phyloP scores from a whole-genome alignment of 495 filamentous ascomycete genomes.

The Lophiotrema nucula region DNA sequence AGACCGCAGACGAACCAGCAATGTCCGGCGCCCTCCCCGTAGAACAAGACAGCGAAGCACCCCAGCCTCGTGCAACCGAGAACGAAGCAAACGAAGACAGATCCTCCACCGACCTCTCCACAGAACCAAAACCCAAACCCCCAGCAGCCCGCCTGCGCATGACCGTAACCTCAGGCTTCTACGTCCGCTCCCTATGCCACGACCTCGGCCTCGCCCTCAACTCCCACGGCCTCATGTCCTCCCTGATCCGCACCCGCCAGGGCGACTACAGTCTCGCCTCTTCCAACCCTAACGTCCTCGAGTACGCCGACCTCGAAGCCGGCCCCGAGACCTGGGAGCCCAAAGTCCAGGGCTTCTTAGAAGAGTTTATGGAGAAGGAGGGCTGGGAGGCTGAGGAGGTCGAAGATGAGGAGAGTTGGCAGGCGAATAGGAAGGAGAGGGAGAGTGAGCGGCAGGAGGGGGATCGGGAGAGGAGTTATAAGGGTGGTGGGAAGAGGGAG shows the following conservation, averaged over 20 bases:
- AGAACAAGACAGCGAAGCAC: not conserved
- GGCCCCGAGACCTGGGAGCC: slow-evolving; percentile 83
- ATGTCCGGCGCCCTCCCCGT: slow-evolving; percentile 33
- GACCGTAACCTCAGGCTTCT: slow-evolving; percentile 95
- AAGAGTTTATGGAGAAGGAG: slow-evolving; percentile 54
- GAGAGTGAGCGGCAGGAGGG: slow-evolving; percentile 10
- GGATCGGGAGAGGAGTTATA: slow-evolving; percentile 12
- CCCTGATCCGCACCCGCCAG: slow-evolving; percentile 77
- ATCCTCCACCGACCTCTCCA: slow-evolving; percentile 14
- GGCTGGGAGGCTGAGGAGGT: slow-evolving; percentile 25
- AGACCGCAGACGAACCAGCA: slow-evolving; percentile 15
- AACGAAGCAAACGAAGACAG: not conserved
- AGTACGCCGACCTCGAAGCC: slow-evolving; percentile 74
- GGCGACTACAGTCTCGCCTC: slow-evolving; percentile 69
- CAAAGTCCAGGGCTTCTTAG: slow-evolving; percentile 64
- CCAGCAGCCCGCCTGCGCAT: slow-evolving; percentile 79
- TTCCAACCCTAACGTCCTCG: slow-evolving; percentile 75
- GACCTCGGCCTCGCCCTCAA: slow-evolving; percentile 83
- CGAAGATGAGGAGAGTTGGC: slow-evolving; percentile 15
- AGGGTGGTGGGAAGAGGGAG: slow-evolving; percentile 18
- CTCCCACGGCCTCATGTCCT: slow-evolving; percentile 82
- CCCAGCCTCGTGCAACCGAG: not conserved
- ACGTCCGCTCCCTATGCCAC: slow-evolving; percentile 89
- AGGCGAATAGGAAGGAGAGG: slow-evolving; percentile 3
- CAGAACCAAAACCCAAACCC: slow-evolving; percentile 50